phyloP scores from a whole-genome alignment of 345 rosid species.

The Rubroshorea leprosula region DNA sequence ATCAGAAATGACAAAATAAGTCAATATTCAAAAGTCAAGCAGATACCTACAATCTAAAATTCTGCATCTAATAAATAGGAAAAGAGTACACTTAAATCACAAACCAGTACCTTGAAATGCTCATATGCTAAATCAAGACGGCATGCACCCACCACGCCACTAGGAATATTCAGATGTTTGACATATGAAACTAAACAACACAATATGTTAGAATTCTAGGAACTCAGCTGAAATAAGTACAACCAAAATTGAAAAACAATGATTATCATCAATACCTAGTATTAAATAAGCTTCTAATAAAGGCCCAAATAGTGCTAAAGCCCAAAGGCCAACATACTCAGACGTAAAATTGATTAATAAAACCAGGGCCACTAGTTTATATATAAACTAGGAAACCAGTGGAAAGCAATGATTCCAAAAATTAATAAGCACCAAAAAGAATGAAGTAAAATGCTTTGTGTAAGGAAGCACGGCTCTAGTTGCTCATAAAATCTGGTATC shows the following conservation, averaged over 20 bases:
- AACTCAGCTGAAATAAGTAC: slow-evolving; percentile 8
- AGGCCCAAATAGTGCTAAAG: no score
- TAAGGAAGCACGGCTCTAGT: background rate
- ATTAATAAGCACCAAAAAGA: no score
- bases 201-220: slow-evolving; percentile 14
- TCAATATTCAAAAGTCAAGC: background rate
- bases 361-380: no score
- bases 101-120: slow-evolving; percentile 77
- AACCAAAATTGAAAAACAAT: background rate
- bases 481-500: background rate
- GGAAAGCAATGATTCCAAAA: no score
- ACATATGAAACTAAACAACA: slow-evolving; percentile 62
- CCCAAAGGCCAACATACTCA: no score
- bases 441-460: no score
- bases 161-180: slow-evolving; percentile 81
- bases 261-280: no score
- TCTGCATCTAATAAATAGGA: slow-evolving; percentile 9
- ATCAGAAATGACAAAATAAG: background rate
- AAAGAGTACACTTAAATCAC: slow-evolving; percentile 6
- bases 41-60: background rate
- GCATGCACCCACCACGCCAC: slow-evolving; percentile 96
- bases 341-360: no score
- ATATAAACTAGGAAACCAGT: no score
- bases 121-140: slow-evolving; percentile 97
- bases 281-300: no score